These are phyloP conservation scores for Stylonectria norvegica DNA, from an alignment of 2,329 filamentous ascomycete genomes.

Conservation along the genomic window DNA sequence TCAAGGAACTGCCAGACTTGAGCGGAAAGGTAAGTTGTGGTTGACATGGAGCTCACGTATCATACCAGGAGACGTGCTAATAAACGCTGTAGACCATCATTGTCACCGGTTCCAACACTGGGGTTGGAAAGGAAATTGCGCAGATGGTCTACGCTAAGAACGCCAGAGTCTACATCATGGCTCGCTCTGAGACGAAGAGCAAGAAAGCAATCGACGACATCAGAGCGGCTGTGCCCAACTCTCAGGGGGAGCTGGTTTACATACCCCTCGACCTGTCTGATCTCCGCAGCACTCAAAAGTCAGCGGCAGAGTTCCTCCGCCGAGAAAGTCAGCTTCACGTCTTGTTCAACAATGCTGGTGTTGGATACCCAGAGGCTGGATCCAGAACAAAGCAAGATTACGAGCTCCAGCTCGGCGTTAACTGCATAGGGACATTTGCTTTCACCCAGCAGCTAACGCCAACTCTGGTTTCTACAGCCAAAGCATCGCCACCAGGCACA, in stretches of 20 bases:
- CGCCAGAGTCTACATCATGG: conserved; percentile 52
- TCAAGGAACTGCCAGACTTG: conserved; percentile 62
- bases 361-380: conserved; percentile 37
- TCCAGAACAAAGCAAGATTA: conserved; percentile 37
- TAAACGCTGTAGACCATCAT: conserved; percentile 42
- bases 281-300: conserved; percentile 27
- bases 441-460: conserved; percentile 38
- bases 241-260: conserved; percentile 37
- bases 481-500: conserved; percentile 20
- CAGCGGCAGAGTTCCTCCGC: conserved; percentile 22
- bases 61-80: neutral
- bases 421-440: conserved; percentile 39
- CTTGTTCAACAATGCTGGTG: conserved; percentile 42
- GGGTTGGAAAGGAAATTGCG: conserved; percentile 49
- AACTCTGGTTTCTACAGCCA: conserved; percentile 31
- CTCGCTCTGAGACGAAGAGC: conserved; percentile 43
- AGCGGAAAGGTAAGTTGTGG: conserved; percentile 45
- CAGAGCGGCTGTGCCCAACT: conserved; percentile 30
- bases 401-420: conserved; percentile 42
- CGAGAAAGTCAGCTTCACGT: conserved; percentile 32
- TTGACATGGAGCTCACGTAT: neutral
- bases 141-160: conserved; percentile 52
- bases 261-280: conserved; percentile 42
- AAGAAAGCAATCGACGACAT: conserved; percentile 42
- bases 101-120: conserved; percentile 41